Base-by-base conservation (phyloP, 192 early-diverging fungal species). In the Entomortierella parvispora region DNA sequence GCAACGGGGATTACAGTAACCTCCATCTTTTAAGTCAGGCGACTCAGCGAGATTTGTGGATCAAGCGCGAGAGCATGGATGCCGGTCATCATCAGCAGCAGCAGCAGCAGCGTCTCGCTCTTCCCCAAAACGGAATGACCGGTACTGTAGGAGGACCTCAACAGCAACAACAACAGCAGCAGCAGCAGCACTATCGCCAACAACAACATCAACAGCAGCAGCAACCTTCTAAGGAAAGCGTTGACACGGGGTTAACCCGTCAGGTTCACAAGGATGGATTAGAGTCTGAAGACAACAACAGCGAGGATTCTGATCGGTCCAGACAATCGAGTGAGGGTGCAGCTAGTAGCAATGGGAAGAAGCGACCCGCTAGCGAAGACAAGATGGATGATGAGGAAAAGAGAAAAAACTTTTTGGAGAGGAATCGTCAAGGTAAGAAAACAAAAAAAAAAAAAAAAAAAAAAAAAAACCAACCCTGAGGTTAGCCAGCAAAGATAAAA, bases 351-450 rank as follows among this genome's bases (percentile, higher is more conserved):
- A 69, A 54, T 23, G n/a, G 51, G 64, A 54, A 74, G 63, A 72
- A 64, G 45, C 47, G 68, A 28, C 29, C 74, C 20, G 68, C 53
- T 44, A 67, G 26, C 50, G 60, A 74, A 46, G 74, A 80, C 57
- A 79, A 83, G 81, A 68, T 44, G 82, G 82, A 83, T 26, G 87
- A 82, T 9, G 91, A 91, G 42, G 91, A 92, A 69, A 92, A 94
- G 68, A 79, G 94, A 60, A 86, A 81, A 51, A 89, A 87, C 59
- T 96, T 95, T 79, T 83, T 97, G 50, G 95, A 97, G 71, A 84
- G 94, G 43, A 97, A 97, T 79, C 88, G 95, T 65, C 88, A 92
- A 83, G 90, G 90, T 91, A 80, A 71, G 43, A 42, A 32, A 17
- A 14, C 42, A 8, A 14, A 10, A 43, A 32, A 15, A 44, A 33